These are phyloP conservation scores for Kwoniella pini DNA, from an alignment of 768 basidiomycete genomes.

Conservation along the genomic window DNA sequence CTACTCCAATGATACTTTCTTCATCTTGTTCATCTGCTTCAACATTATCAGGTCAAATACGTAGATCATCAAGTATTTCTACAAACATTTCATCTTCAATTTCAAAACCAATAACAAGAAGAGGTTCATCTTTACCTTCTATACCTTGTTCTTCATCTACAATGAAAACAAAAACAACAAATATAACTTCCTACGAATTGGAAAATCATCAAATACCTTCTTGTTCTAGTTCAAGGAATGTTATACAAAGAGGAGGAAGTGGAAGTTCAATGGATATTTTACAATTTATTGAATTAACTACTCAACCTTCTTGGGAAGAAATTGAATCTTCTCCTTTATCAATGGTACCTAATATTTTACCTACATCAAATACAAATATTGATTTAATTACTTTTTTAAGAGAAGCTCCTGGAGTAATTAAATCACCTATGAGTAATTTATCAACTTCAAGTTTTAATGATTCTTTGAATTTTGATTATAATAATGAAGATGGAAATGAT, in stretches of 20 bases:
- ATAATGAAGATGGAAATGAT: background rate
- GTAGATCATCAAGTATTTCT: background rate
- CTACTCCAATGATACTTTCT: constrained; percentile 3
- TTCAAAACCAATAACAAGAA: background rate
- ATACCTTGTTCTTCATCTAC: background rate
- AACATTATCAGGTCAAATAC: background rate
- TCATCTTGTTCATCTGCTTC: background rate
- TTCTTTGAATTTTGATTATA: background rate
- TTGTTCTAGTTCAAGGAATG: too few relatives aligned
- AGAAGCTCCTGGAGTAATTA: constrained; percentile 11
- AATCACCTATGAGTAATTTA: background rate
- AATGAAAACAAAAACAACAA: background rate
- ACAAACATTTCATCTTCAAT: background rate
- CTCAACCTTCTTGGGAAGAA: constrained; percentile 9
- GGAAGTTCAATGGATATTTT: constrained; percentile 7
- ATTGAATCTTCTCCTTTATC: constrained; percentile 10
- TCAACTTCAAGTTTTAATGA: background rate
- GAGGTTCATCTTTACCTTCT: constrained; percentile 8
- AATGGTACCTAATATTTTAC: constrained; percentile 1
- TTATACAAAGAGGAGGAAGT: background rate
- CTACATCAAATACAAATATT: background rate
- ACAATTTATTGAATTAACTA: constrained; percentile 10
- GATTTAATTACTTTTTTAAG: constrained; percentile 11
- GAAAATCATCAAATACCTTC: too few relatives aligned
- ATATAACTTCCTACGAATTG: too few relatives aligned